A percentile compares a stretch with the other conserved stretches of the same genome.
These are phyloP conservation scores for Claviceps pusilla DNA, from an alignment of 2,329 filamentous ascomycete species.

Conservation along the genomic window DNA sequence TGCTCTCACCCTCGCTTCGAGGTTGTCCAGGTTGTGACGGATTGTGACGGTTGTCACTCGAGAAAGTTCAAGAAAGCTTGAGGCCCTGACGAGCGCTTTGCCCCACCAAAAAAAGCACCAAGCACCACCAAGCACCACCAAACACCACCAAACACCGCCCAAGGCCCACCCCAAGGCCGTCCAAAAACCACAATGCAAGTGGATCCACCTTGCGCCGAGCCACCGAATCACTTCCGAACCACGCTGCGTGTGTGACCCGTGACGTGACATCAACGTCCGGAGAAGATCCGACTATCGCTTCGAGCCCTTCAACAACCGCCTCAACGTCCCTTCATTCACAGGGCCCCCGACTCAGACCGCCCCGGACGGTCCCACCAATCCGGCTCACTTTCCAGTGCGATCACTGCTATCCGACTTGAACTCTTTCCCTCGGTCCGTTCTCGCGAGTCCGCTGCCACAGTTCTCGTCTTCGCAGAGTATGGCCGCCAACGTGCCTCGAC, in stretches of 20 bases:
- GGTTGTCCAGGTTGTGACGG: not conserved
- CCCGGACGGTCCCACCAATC: not conserved
- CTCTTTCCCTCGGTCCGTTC: slow-evolving; percentile 7
- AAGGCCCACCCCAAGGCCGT: no score
- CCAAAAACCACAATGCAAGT: not conserved
- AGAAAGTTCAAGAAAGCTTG: no score
- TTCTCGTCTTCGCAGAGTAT: slow-evolving; percentile 16
- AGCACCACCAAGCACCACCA: no score
- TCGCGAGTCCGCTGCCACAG: slow-evolving; percentile 7
- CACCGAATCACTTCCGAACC: not conserved
- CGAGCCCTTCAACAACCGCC: not conserved
- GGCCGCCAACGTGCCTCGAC: slow-evolving; percentile 55
- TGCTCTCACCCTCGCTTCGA: not conserved
- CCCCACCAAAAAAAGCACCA: no score
- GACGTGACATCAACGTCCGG: slow-evolving; percentile 10
- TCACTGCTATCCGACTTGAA: slow-evolving; percentile 9
- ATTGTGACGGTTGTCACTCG: no score
- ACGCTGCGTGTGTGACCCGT: not conserved
- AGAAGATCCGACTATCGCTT: slow-evolving; percentile 15
- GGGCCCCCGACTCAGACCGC: not conserved
- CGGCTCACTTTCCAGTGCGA: slow-evolving; percentile 1
- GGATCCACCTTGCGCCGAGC: not conserved
- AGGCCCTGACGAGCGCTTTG: no score
- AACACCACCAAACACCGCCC: no score
- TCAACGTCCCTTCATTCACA: not conserved